A percentile compares a stretch with the other conserved stretches of the same genome.
Conservation (phyloP, 2,329 filamentous ascomycete species). For the Fusarium pseudograminearum region DNA sequence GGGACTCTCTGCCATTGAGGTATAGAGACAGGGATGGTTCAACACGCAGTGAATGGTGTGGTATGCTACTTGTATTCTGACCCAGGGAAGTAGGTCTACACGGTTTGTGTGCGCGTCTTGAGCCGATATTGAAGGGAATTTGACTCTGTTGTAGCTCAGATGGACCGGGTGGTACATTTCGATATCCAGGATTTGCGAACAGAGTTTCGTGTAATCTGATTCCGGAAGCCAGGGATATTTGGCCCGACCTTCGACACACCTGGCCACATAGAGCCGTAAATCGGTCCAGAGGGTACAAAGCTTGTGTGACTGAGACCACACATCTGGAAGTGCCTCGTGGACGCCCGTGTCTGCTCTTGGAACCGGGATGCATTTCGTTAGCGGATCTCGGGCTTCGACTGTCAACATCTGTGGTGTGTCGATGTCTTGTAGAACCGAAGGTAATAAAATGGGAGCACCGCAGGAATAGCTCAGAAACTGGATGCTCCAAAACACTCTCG, state of each 20-base stretch:
- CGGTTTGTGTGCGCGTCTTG: background rate
- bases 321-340: background rate
- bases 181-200: conserved; percentile 3
- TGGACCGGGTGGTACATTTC: background rate
- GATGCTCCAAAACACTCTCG: conserved; percentile 24
- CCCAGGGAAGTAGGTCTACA: conserved; percentile 23
- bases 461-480: background rate
- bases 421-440: background rate
- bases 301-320: conserved; percentile 17
- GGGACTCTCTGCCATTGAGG: conserved; percentile 10
- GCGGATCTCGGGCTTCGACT: background rate
- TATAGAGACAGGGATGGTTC: conserved; percentile 32
- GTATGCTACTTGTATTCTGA: conserved; percentile 22
- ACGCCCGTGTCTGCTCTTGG: background rate
- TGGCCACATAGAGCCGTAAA: conserved; percentile 16
- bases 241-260: conserved; percentile 16
- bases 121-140: background rate
- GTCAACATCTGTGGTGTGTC: background rate
- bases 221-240: conserved; percentile 21
- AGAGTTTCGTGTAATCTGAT: conserved; percentile 26
- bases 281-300: conserved; percentile 19
- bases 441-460: conserved; percentile 4
- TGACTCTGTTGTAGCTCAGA: conserved; percentile 22
- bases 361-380: background rate
- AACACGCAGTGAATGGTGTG: conserved; percentile 27